phyloP scores from a whole-genome alignment of 352 stramenopile species.

The Pythium aristosporum region DNA sequence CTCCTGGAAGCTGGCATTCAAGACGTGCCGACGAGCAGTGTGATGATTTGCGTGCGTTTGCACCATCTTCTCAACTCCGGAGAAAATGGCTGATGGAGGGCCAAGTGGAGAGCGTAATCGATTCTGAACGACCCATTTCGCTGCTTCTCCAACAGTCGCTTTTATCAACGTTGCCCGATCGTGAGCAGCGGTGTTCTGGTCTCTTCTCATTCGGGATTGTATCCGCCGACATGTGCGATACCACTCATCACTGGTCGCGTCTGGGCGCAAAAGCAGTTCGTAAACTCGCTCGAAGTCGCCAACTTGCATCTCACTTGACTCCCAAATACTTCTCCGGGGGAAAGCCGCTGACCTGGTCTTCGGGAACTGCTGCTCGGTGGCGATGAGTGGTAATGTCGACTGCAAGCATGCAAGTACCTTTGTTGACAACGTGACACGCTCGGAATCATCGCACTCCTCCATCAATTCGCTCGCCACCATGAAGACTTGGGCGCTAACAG shows the following conservation, averaged over 20 bases:
- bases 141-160: constrained; percentile 41
- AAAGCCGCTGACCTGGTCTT: neutral
- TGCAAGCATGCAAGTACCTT: neutral
- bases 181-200: neutral
- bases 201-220: constrained; percentile 12
- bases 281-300: constrained; percentile 29
- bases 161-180: constrained; percentile 16
- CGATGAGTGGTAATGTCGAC: neutral
- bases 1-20: neutral
- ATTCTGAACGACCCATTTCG: constrained; percentile 69
- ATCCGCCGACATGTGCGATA: constrained; percentile 18
- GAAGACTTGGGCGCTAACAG: neutral
- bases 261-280: constrained; percentile 14
- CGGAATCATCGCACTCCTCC: constrained; percentile 3
- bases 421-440: neutral
- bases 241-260: constrained; percentile 18
- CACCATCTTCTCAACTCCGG: constrained; percentile 67
- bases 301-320: constrained; percentile 13
- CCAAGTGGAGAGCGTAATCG: constrained; percentile 77
- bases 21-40: neutral
- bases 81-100: constrained; percentile 72
- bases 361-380: neutral
- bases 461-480: constrained; percentile 5
- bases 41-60: constrained; percentile 31
- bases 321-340: constrained; percentile 13